Conservation (phyloP, 352 stramenopile genomes). For the Pythium sukuiense region DNA sequence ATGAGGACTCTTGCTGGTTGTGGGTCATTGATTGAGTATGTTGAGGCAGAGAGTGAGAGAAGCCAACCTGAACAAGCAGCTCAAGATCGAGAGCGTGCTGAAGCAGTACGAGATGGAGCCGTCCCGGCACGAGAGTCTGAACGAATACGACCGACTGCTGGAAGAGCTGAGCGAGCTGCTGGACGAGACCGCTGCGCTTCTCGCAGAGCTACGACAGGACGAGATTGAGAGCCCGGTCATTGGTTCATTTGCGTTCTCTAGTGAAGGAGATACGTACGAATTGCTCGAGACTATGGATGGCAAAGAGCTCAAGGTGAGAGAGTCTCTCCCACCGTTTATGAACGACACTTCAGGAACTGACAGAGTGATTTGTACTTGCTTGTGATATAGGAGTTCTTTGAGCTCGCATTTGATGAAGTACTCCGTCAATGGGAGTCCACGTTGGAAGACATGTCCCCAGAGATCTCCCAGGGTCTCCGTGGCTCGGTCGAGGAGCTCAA, state of each 20-base stretch:
- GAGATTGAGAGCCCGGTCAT: constrained; percentile 48
- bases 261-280: constrained; percentile 57
- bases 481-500: constrained; percentile 49
- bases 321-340: neutral
- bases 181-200: constrained; percentile 43
- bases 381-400: constrained; percentile 58
- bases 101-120: constrained; percentile 67
- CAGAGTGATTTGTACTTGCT: neutral
- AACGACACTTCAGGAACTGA: neutral
- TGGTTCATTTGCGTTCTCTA: constrained; percentile 60
- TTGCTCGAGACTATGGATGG: constrained; percentile 69
- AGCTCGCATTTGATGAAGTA: constrained; percentile 63
- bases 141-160: constrained; percentile 36
- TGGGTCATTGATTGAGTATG: neutral
- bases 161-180: constrained; percentile 55
- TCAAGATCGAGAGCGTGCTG: constrained; percentile 60
- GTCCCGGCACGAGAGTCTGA: constrained; percentile 16
- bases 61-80: constrained; percentile 36
- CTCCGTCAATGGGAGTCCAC: constrained; percentile 46
- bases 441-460: constrained; percentile 60
- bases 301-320: constrained; percentile 60
- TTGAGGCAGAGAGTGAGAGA: constrained; percentile 27
- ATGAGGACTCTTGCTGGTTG: neutral
- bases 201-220: constrained; percentile 31
- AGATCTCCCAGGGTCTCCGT: constrained; percentile 47